phyloP scores from a whole-genome alignment of 352 stramenopile species.

The Phytophthora cactorum region DNA sequence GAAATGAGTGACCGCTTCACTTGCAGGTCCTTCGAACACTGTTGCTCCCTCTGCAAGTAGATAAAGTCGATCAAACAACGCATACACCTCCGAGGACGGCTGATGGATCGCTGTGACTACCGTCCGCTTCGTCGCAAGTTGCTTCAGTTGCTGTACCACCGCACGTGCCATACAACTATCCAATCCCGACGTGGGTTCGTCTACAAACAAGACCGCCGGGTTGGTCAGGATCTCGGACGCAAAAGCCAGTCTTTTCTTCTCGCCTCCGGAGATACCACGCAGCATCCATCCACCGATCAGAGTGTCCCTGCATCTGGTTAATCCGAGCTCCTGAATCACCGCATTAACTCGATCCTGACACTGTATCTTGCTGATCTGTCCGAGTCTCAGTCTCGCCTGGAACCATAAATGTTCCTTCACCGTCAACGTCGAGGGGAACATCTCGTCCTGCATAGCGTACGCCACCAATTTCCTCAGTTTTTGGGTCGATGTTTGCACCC shows the following conservation, averaged over 20 bases:
- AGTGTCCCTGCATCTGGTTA: constrained; percentile 48
- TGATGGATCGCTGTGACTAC: constrained; percentile 87
- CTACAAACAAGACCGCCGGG: constrained; percentile 78
- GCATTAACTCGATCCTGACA: constrained; percentile 38
- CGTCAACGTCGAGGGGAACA: constrained; percentile 88
- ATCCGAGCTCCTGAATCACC: constrained; percentile 54
- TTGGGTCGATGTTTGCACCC: constrained; percentile 43
- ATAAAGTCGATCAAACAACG: constrained; percentile 47
- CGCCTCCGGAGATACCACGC: constrained; percentile 74
- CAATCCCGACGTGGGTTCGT: constrained; percentile 74
- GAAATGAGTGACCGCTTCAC: constrained; percentile 42
- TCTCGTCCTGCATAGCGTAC: constrained; percentile 90
- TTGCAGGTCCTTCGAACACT: constrained; percentile 43
- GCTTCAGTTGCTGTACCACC: constrained; percentile 51
- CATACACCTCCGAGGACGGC: constrained; percentile 65
- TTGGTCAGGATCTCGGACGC: constrained; percentile 80
- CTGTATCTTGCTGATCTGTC: constrained; percentile 28
- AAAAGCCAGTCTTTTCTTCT: constrained; percentile 82
- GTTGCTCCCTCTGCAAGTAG: constrained; percentile 42
- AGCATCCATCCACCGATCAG: constrained; percentile 52
- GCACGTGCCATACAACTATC: constrained; percentile 54
- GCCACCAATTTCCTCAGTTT: constrained; percentile 24
- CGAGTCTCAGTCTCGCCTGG: constrained; percentile 76
- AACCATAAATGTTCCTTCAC: constrained; percentile 87
- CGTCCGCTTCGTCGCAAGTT: constrained; percentile 76